phyloP scores from a whole-genome alignment of 352 stramenopile species.

The Phytophthora citricola region DNA sequence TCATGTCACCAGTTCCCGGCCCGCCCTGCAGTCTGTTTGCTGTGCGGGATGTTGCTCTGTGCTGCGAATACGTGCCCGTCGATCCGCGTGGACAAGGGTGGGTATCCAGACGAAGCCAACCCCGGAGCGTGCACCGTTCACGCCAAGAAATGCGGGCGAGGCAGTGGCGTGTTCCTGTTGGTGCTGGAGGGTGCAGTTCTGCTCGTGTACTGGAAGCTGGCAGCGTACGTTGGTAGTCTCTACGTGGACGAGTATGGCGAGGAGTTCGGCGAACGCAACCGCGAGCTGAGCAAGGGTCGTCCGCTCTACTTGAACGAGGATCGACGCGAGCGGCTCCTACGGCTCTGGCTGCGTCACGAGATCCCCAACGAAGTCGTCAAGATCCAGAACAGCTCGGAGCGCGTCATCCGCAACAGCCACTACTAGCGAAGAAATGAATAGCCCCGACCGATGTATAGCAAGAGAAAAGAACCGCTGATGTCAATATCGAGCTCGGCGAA shows the following conservation, averaged over 20 bases:
- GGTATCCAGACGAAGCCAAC: slow-evolving; percentile 82
- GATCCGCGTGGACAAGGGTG: slow-evolving; percentile 70
- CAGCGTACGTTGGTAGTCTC: slow-evolving; percentile 81
- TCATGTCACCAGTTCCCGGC: slow-evolving; percentile 82
- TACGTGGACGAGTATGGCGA: slow-evolving; percentile 91
- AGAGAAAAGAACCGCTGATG: slow-evolving; percentile 12
- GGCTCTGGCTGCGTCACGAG: slow-evolving; percentile 81
- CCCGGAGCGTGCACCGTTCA: slow-evolving; percentile 85
- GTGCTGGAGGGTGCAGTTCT: slow-evolving; percentile 86
- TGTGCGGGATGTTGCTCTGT: slow-evolving; percentile 83
- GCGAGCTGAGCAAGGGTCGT: slow-evolving; percentile 80
- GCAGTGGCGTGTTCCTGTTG: slow-evolving; percentile 84
- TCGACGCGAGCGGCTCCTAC: slow-evolving; percentile 70
- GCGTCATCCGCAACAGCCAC: slow-evolving; percentile 88
- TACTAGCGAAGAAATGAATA: slow-evolving; percentile 50
- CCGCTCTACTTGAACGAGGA: slow-evolving; percentile 84
- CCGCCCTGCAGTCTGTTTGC: slow-evolving; percentile 83
- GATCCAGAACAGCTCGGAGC: slow-evolving; percentile 90
- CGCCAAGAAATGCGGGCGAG: slow-evolving; percentile 85
- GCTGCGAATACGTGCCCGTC: slow-evolving; percentile 83
- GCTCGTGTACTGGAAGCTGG: slow-evolving; percentile 89
- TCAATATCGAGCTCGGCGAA: slow-evolving; percentile 18
- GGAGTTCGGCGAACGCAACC: slow-evolving; percentile 87
- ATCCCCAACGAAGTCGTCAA: slow-evolving; percentile 90
- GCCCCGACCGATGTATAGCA: slow-evolving; percentile 8